Conservation (phyloP, 2,329 filamentous ascomycete genomes). For the Fusarium sp. region DNA sequence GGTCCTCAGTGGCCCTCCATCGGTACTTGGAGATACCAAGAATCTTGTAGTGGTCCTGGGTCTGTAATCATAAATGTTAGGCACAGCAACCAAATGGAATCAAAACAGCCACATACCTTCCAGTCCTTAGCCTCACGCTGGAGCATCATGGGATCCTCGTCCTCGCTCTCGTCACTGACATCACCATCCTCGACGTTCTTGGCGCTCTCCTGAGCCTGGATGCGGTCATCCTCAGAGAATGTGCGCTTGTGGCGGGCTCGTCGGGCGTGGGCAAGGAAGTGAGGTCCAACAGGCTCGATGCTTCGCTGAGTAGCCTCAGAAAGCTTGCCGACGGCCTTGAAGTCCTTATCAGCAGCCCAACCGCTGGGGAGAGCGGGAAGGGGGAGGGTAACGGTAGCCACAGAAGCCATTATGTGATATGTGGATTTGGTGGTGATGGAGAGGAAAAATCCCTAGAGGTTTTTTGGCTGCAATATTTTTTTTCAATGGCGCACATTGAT, state of each 20-base stretch:
- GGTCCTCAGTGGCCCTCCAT: conserved; percentile 92
- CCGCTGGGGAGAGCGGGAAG: conserved; percentile 82
- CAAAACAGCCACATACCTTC: conserved; percentile 75
- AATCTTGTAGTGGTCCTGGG: conserved; percentile 97
- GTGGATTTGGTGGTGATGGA: conserved; percentile 42
- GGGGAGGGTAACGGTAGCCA: conserved; percentile 71
- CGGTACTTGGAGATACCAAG: conserved; percentile 94
- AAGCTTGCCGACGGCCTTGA: conserved; percentile 84
- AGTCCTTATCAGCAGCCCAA: conserved; percentile 91
- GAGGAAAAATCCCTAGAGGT: conserved; percentile 30
- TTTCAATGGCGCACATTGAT: conserved; percentile 31
- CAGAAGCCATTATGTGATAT: conserved; percentile 70
- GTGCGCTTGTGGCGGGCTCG: conserved; percentile 96
- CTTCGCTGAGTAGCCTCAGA: conserved; percentile 85
- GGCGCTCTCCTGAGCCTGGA: conserved; percentile 93
- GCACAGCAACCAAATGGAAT: not conserved
- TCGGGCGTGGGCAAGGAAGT: conserved; percentile 97
- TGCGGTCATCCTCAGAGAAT: conserved; percentile 97
- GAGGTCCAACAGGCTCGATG: conserved; percentile 95
- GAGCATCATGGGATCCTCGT: conserved; percentile 93
- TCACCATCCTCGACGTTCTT: conserved; percentile 97
- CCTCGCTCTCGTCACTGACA: conserved; percentile 90
- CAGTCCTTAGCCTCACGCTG: conserved; percentile 97
- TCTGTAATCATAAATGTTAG: conserved; percentile 60
- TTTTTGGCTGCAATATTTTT: conserved; percentile 41